Base-by-base conservation (phyloP, 1,284 basidiomycete species). In the Irpex sp. region DNA sequence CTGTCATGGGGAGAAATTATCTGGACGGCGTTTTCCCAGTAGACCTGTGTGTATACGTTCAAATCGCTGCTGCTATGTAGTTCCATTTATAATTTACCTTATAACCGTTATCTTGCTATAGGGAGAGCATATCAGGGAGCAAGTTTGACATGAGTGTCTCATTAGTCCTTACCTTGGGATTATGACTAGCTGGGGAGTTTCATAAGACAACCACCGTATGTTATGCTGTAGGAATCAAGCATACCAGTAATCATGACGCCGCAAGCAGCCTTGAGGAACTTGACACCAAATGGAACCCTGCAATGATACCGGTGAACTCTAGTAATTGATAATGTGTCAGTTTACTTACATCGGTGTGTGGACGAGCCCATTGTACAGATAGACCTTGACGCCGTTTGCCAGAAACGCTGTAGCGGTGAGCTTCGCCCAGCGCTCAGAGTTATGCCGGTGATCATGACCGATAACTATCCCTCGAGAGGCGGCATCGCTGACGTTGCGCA, bases 241-340 rank as follows among this genome's bases (percentile, higher is more conserved):
- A 66, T 60, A 88, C 90, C 89, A 66, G 93, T 95, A 60, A 95
- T 90, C 93, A 95, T 95, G 3, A 95, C 85, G 31, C 93, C 93
- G 62, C 89, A 90, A 2, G 88, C 88, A 5, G 93, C 91, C 17
- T 78, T 77, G 47, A 93, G 71, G 57, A 74, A 78, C 68, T 85
- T 87, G 13, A 94, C 83, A 37, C 84, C 83, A 72, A 93, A 94
- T 0, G 93, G 93, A 5, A 94, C 89, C 71, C 89, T 91, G 63
- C 2, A 36, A 4, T 35, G 47, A 39, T n/a, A 58, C 8, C 19
- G 11, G 11, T 55, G 9, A 35, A 3, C 6, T 4, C 7, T 17
- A 35, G 7, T 1, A 21, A 26, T 35, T 3, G 6, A 11, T 26
- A 33, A 3, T 26, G 9, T 7, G 26, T 33, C 26, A 26, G 13